These are phyloP conservation scores for Alternaria sp. DNA, from an alignment of 2,329 filamentous ascomycete genomes.

Conservation along the genomic window DNA sequence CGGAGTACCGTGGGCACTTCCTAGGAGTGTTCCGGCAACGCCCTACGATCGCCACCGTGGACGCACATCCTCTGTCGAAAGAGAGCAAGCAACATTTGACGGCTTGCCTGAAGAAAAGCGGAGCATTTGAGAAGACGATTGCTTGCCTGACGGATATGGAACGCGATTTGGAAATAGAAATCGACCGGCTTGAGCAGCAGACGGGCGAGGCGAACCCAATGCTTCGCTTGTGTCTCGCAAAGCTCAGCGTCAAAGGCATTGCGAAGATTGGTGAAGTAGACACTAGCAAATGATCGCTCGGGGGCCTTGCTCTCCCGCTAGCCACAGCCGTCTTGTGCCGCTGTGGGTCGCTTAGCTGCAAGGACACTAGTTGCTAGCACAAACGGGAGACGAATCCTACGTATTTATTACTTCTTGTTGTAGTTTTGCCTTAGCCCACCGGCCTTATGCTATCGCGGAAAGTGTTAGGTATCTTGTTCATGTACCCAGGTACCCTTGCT, in stretches of 20 bases:
- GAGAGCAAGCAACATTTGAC: slow-evolving; percentile 2
- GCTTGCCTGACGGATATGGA: slow-evolving; percentile 4
- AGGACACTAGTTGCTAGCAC: neutral
- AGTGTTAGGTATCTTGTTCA: neutral
- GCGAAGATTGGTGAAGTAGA: neutral
- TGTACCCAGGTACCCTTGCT: neutral
- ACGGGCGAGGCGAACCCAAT: slow-evolving; percentile 1
- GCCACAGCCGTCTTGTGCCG: neutral
- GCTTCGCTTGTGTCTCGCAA: slow-evolving; percentile 4
- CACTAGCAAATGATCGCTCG: neutral
- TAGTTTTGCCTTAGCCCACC: neutral
- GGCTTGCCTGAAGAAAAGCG: slow-evolving; percentile 1
- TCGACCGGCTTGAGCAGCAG: neutral
- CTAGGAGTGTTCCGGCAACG: slow-evolving; percentile 4
- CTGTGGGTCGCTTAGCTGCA: neutral
- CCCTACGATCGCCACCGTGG: neutral
- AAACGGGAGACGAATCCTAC: neutral
- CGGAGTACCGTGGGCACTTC: slow-evolving; percentile 4
- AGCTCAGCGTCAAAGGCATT: slow-evolving; percentile 6
- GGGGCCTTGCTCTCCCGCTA: neutral
- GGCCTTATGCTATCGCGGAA: neutral
- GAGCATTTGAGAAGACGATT: slow-evolving; percentile 4
- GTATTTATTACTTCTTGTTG: neutral
- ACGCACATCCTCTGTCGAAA: neutral
- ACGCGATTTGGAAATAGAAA: slow-evolving; percentile 1